phyloP scores from a whole-genome alignment of 2,329 filamentous ascomycete genomes.

The Aspergillus carbonarius region DNA sequence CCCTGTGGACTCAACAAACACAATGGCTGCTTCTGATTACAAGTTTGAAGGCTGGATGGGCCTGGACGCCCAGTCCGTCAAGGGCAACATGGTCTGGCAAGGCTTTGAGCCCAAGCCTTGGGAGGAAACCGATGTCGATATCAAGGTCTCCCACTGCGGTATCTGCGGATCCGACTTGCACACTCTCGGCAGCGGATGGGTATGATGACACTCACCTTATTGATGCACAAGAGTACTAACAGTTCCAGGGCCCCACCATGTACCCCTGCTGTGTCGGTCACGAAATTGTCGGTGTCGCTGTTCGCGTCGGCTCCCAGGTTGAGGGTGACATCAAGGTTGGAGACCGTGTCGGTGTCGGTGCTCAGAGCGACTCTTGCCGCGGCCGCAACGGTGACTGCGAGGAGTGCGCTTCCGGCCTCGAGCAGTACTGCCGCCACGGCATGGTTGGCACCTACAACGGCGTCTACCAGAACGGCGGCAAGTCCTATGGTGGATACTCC shows the following conservation, averaged over 20 bases:
- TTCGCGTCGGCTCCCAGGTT: conserved; percentile 54
- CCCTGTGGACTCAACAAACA: neutral
- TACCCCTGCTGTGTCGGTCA: conserved; percentile 59
- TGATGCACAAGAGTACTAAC: neutral
- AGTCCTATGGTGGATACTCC: conserved; percentile 67
- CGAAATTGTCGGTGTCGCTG: conserved; percentile 62
- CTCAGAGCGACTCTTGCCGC: conserved; percentile 57
- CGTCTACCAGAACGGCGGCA: conserved; percentile 51
- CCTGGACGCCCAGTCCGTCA: conserved; percentile 47
- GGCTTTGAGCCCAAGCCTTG: conserved; percentile 63
- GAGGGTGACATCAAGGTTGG: conserved; percentile 32
- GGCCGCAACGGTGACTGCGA: conserved; percentile 48
- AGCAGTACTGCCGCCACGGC: conserved; percentile 31
- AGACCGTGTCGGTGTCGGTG: conserved; percentile 55
- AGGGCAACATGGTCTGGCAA: conserved; percentile 56
- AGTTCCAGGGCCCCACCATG: conserved; percentile 26
- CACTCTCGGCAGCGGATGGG: conserved; percentile 52
- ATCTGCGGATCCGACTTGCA: conserved; percentile 65
- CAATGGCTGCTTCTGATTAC: conserved; percentile 40
- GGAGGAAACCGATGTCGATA: conserved; percentile 64
- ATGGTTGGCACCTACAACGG: conserved; percentile 33
- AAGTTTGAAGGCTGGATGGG: conserved; percentile 59
- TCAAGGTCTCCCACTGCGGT: conserved; percentile 63
- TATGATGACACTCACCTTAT: conserved; percentile 25
- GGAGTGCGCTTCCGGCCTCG: conserved; percentile 47